Percentiles rank a stretch among this genome's conserved stretches.
Evolutionary conservation across 2,329 filamentous ascomycete species (phyloP).

Genomic region (Coniochaeta ligniaria): DNA sequence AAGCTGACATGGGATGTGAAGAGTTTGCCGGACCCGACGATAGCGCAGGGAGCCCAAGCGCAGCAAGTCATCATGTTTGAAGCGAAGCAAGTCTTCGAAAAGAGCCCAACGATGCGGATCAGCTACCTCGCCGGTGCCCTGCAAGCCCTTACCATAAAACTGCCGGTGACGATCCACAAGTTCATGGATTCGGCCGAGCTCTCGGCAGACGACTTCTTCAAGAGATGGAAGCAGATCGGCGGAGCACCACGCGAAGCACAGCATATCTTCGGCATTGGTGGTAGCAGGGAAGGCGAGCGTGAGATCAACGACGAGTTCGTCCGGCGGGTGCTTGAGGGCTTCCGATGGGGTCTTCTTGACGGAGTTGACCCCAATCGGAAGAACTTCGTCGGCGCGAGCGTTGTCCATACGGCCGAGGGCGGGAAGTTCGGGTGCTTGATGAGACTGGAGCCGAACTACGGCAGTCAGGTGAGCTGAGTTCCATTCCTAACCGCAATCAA

Average conservation of each 20-base stretch:
- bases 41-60: constrained; percentile 68
- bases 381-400: constrained; percentile 90
- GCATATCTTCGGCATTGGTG: constrained; percentile 66
- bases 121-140: constrained; percentile 91
- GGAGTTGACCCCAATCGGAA: constrained; percentile 86
- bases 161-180: constrained; percentile 85
- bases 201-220: constrained; percentile 91
- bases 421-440: constrained; percentile 94
- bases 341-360: constrained; percentile 81
- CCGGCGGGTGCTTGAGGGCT: constrained; percentile 67
- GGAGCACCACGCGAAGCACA: constrained; percentile 82
- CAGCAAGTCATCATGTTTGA: constrained; percentile 96
- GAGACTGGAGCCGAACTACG: constrained; percentile 89
- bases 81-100: constrained; percentile 70
- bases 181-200: constrained; percentile 94
- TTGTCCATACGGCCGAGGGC: constrained; percentile 70
- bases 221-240: constrained; percentile 97
- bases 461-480: constrained; percentile 64
- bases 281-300: constrained; percentile 45
- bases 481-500: background rate
- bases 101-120: constrained; percentile 84
- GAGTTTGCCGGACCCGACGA: constrained; percentile 75
- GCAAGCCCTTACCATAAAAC: constrained; percentile 84
- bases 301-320: constrained; percentile 68
- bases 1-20: constrained; percentile 82